These are phyloP conservation scores for Tylopilus subfusipes DNA, from an alignment of 768 basidiomycete species.

Conservation along the genomic window DNA sequence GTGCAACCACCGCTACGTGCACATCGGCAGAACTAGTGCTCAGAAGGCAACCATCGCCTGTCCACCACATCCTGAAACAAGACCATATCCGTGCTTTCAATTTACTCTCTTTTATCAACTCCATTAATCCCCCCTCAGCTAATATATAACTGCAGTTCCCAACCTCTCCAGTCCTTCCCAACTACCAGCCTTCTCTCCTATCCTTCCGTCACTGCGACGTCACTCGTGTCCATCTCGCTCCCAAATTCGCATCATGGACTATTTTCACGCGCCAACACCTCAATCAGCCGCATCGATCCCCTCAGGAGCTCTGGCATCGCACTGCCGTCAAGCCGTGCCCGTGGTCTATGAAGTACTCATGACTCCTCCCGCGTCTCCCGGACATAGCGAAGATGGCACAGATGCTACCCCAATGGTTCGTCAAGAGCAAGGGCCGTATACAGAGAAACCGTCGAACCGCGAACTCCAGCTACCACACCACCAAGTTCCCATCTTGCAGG, in stretches of 20 bases:
- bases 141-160: constrained; percentile 4
- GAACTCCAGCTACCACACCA: constrained; percentile 5
- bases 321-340: constrained; percentile 39
- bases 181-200: neutral
- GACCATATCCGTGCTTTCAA: constrained; percentile 12
- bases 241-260: constrained; percentile 23
- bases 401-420: constrained; percentile 12
- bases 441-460: constrained; percentile 10
- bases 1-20: constrained; percentile 9
- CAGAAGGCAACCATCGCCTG: constrained; percentile 3
- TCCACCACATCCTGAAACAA: constrained; percentile 10
- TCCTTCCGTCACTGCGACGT: neutral
- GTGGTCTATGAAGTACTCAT: constrained; percentile 57
- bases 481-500: constrained; percentile 3
- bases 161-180: constrained; percentile 1
- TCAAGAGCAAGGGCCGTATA: constrained; percentile 12
- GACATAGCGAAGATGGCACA: constrained; percentile 41
- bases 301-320: constrained; percentile 14
- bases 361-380: constrained; percentile 68
- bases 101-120: neutral
- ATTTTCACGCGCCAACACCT: constrained; percentile 21
- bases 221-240: neutral
- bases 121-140: constrained; percentile 1
- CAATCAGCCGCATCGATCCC: constrained; percentile 11
- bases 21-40: neutral